Base-by-base conservation (phyloP, 2,329 filamentous ascomycete genomes). In the Pestalotiopsis fici region DNA sequence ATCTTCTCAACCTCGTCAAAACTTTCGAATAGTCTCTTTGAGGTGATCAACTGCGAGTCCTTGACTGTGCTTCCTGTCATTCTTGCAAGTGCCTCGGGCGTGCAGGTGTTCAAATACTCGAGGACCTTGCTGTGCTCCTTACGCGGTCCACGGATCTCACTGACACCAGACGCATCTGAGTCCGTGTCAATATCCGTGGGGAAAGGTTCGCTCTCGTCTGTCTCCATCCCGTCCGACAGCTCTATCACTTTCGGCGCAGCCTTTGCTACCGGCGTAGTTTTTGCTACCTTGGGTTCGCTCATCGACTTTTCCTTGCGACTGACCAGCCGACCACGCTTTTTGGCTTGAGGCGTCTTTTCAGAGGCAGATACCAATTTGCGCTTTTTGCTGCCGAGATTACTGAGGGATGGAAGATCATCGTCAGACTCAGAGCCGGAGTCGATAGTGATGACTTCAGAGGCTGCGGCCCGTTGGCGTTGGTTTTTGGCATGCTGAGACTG, bases 21-120 rank as follows among this genome's bases (percentile, higher is more conserved):
- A 9, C 66, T 71, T 3, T 77, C 77, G 76, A 97, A 98, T 0
- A 95, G 95, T 11, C 93, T 90, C 69, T 92, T 86, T 1, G 88
- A 87, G 12, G 97, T 82, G 66, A 98, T 86, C 15, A 88, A 80
- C 56, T 90, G 85, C 1, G 95, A 90, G 59, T 90, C 85, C 5
- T 90, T 88, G 71, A 91, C 87, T 43, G 91, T 90, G 68, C 92
- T 89, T 37, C 90, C 90, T 0, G 93, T 93, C 69, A 98, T 90
- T 72, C 97, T 95, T 1, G 92, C 88, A 55, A 99, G 87, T 67
- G 95, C 93, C 43, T 91, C 87, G 11, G 88, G 82, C 4, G 89
- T 88, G 77, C 93, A 96, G 0, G 85, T 89, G 75, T 98, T 98
- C 78, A 99, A 90, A 74, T 94, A 97, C 7, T 90, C 86, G 31